These are phyloP conservation scores for Panicum virgatum DNA, from an alignment of 202 grass and related monocot species.

Conservation along the genomic window DNA sequence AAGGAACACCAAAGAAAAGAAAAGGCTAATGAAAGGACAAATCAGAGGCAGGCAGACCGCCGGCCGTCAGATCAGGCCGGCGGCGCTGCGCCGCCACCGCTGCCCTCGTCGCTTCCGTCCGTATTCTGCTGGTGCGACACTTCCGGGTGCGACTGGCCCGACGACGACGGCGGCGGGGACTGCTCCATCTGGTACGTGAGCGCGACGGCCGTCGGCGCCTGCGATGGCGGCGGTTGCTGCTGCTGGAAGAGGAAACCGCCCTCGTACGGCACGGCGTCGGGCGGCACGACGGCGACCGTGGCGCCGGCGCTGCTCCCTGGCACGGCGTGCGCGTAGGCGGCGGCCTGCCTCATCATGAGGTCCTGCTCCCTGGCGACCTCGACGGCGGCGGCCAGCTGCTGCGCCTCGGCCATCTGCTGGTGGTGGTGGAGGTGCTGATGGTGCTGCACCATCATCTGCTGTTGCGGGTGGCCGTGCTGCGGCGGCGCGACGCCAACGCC, in stretches of 20 bases:
- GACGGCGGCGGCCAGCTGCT: constrained; percentile 44
- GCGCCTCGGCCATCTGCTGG: constrained; percentile 46
- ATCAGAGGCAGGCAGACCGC: background rate
- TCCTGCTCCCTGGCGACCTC: constrained; percentile 46
- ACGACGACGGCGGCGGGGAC: constrained; percentile 47
- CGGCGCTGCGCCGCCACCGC: constrained; percentile 42
- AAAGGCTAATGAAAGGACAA: background rate
- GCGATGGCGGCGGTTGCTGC: constrained; percentile 12
- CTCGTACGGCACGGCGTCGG: constrained; percentile 22
- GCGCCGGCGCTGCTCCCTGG: constrained; percentile 16
- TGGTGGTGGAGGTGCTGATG: constrained; percentile 36
- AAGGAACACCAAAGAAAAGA: constrained; percentile 43
- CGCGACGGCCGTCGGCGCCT: constrained; percentile 38
- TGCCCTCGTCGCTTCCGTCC: constrained; percentile 66
- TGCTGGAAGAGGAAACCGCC: constrained; percentile 44
- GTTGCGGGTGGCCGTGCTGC: constrained; percentile 10
- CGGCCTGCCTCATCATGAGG: constrained; percentile 37
- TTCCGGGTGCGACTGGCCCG: constrained; percentile 49
- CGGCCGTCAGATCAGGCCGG: background rate
- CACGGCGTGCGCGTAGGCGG: constrained; percentile 16
- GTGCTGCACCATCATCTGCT: constrained; percentile 39
- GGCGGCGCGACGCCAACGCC: constrained; percentile 9
- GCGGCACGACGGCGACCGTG: constrained; percentile 40
- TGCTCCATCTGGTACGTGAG: constrained; percentile 46
- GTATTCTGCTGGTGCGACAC: constrained; percentile 46